phyloP scores from a whole-genome alignment of 1,284 basidiomycete species.

The Ustilago crameri region DNA sequence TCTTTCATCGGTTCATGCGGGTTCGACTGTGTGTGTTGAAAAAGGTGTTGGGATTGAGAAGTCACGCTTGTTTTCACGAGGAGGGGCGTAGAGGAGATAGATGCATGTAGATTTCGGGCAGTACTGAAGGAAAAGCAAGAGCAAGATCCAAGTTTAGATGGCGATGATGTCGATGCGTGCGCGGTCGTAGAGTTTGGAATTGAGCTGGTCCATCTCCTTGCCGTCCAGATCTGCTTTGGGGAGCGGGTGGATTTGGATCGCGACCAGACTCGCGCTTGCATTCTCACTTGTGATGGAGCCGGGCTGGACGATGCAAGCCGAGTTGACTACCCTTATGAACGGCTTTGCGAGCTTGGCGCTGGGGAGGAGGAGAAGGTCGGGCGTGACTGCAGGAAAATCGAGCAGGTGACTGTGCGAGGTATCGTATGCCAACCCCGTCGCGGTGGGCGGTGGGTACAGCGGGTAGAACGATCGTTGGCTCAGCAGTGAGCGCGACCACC shows the following conservation, averaged over 20 bases:
- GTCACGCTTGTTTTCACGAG: too few species aligned
- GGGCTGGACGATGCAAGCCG: slow-evolving; percentile 78
- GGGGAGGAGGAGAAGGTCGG: slow-evolving; percentile 85
- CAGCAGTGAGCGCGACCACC: slow-evolving; percentile 76
- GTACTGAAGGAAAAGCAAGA: too few species aligned
- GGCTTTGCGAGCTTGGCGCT: slow-evolving; percentile 70
- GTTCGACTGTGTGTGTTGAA: too few species aligned
- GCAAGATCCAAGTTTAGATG: slow-evolving; percentile 11
- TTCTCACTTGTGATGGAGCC: too few species aligned
- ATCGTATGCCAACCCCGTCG: slow-evolving; percentile 69
- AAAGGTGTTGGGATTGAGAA: too few species aligned
- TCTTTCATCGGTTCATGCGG: too few species aligned
- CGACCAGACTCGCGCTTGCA: slow-evolving; percentile 7
- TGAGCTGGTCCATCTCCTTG: background rate
- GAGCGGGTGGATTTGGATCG: slow-evolving; percentile 29
- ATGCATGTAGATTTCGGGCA: too few species aligned
- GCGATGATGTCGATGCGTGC: slow-evolving; percentile 50
- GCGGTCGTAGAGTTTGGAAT: slow-evolving; percentile 32
- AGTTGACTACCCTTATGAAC: slow-evolving; percentile 73
- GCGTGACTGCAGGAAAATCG: slow-evolving; percentile 69
- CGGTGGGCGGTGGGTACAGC: slow-evolving; percentile 84
- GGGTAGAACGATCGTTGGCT: slow-evolving; percentile 95
- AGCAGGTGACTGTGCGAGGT: slow-evolving; percentile 56
- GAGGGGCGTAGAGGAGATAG: too few species aligned
- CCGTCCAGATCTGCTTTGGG: slow-evolving; percentile 3